phyloP scores from a whole-genome alignment of 306 rosid species.

The Dryas octopetala region DNA sequence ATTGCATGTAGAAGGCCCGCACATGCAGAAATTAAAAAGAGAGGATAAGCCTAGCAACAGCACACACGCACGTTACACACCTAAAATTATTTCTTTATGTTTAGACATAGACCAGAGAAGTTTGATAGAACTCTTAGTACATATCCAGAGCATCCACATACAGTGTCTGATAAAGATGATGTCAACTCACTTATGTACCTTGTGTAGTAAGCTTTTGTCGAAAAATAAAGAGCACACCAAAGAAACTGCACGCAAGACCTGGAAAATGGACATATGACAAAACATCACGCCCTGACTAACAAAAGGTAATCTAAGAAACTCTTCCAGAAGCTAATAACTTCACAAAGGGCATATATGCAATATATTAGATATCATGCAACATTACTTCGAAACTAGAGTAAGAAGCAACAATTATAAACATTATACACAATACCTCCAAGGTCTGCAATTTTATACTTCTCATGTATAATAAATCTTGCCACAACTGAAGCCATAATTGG shows the following conservation, averaged over 20 bases:
- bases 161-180: constrained; percentile 10
- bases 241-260: constrained; percentile 86
- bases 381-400: not conserved
- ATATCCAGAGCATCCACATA: constrained; percentile 1
- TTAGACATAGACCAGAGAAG: not conserved
- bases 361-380: constrained; percentile 8
- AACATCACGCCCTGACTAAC: constrained; percentile 19
- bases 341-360: not conserved
- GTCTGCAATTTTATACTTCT: constrained; percentile 59
- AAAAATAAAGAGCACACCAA: constrained; percentile 70
- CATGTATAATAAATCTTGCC: constrained; percentile 67
- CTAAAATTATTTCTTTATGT: not conserved
- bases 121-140: not conserved
- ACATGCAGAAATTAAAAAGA: not conserved
- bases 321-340: constrained; percentile 6
- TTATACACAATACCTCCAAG: constrained; percentile 50
- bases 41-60: constrained; percentile 9
- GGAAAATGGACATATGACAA: constrained; percentile 30
- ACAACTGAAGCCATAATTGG: constrained; percentile 73
- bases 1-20: not conserved
- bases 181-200: constrained; percentile 50
- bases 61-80: constrained; percentile 11
- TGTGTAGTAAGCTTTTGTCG: constrained; percentile 52
- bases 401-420: constrained; percentile 11
- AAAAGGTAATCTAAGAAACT: not conserved